These are phyloP conservation scores for Microcyclospora tardicrescens DNA, from an alignment of 2,329 filamentous ascomycete genomes.

Conservation along the genomic window DNA sequence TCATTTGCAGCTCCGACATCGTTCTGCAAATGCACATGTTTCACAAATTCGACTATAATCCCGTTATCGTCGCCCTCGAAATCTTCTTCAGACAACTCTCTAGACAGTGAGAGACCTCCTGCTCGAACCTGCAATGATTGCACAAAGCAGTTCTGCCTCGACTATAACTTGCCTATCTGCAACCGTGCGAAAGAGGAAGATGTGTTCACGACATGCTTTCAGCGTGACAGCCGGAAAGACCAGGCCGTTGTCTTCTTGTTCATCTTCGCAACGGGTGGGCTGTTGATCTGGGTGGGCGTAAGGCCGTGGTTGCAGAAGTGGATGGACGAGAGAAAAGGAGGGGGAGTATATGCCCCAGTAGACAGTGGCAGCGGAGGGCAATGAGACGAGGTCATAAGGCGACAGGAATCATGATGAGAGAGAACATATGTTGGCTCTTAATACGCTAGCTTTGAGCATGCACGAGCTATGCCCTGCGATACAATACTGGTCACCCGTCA, in stretches of 20 bases:
- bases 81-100: constrained; percentile 6
- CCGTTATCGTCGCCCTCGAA: constrained; percentile 29
- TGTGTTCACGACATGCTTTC: constrained; percentile 54
- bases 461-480: too few species aligned
- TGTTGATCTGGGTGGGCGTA: constrained; percentile 47
- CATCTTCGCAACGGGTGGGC: constrained; percentile 47
- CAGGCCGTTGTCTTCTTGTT: constrained; percentile 54
- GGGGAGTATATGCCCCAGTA: constrained; percentile 7
- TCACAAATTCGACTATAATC: constrained; percentile 55
- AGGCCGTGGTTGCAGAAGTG: constrained; percentile 47
- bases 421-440: too few species aligned
- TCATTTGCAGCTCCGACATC: constrained; percentile 39
- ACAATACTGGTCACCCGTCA: too few species aligned
- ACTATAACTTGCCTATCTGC: constrained; percentile 49
- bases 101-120: constrained; percentile 2
- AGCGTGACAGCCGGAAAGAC: constrained; percentile 55
- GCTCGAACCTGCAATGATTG: constrained; percentile 48
- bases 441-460: too few species aligned
- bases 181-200: constrained; percentile 51
- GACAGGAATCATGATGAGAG: too few species aligned
- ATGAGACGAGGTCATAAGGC: background rate
- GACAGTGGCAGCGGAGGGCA: background rate
- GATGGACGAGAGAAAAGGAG: constrained; percentile 32
- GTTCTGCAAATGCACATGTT: constrained; percentile 62
- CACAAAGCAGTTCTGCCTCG: constrained; percentile 53